A percentile compares a stretch with the other conserved stretches of the same genome.
Evolutionary conservation across 305 asterid species (phyloP).

Genomic region (Fraxinus angustifolia): DNA sequence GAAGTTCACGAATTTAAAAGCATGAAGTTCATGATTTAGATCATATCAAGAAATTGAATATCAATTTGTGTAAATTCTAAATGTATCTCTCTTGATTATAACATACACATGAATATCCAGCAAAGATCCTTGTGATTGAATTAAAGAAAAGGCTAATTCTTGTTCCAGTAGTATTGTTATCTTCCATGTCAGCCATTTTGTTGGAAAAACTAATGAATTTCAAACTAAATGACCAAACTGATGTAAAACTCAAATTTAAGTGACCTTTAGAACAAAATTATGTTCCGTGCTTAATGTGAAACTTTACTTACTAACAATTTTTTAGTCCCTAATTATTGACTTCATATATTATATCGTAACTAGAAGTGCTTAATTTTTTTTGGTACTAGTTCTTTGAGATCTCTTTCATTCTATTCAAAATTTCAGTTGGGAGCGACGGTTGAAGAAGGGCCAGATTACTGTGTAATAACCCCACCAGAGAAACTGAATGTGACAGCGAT

Average conservation of each 20-base stretch:
- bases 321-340: not conserved
- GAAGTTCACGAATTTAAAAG: not conserved
- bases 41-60: too few relatives aligned
- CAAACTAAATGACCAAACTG: not conserved
- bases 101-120: not conserved
- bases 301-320: not conserved
- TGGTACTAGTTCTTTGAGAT: not conserved
- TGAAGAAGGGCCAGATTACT: constrained; percentile 92
- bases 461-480: constrained; percentile 91
- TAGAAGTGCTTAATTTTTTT: not conserved
- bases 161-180: not conserved
- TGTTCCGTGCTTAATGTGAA: not conserved
- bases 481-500: constrained; percentile 71
- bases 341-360: not conserved
- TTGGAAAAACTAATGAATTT: not conserved
- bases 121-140: not conserved
- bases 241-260: not conserved
- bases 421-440: constrained; percentile 93
- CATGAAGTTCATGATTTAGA: not conserved
- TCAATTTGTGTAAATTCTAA: not conserved
- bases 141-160: not conserved
- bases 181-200: not conserved
- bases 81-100: too few relatives aligned
- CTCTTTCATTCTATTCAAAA: not conserved
- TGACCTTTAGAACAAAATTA: not conserved